Conservation (phyloP, 1,284 basidiomycete species). For the Rhodotorula glutinis region DNA sequence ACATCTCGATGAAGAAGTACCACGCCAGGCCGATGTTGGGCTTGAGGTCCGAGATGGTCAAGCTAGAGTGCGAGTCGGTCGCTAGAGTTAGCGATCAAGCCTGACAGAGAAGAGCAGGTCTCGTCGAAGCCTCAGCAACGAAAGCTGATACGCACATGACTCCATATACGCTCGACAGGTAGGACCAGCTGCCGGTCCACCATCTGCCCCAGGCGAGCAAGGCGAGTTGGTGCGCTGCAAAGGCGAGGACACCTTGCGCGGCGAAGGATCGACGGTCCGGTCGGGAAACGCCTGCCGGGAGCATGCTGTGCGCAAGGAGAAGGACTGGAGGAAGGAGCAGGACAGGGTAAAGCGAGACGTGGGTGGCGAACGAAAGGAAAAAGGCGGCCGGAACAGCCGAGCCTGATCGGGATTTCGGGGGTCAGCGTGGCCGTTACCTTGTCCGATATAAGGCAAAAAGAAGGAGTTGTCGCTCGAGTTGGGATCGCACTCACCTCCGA, state of each 20-base stretch:
- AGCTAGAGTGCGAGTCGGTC: slow-evolving; percentile 49
- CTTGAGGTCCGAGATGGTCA: slow-evolving; percentile 76
- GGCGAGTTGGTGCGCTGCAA: slow-evolving; percentile 28
- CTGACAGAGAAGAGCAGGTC: neutral
- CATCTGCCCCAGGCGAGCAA: slow-evolving; percentile 32
- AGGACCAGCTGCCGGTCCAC: slow-evolving; percentile 41
- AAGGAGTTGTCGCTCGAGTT: too few species aligned
- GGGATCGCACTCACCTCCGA: slow-evolving; percentile 57
- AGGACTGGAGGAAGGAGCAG: slow-evolving; percentile 66
- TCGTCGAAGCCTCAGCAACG: neutral
- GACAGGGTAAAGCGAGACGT: slow-evolving; percentile 67
- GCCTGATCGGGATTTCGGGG: too few species aligned
- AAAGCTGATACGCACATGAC: slow-evolving; percentile 62
- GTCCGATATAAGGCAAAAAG: too few species aligned
- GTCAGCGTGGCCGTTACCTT: too few species aligned
- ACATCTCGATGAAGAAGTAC: slow-evolving; percentile 99
- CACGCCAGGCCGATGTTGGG: slow-evolving; percentile 95
- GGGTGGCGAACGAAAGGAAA: slow-evolving; percentile 64
- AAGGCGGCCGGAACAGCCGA: slow-evolving; percentile 55
- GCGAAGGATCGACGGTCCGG: too few species aligned
- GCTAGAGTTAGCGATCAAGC: neutral
- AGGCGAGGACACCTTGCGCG: slow-evolving; percentile 9
- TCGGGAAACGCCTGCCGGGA: too few species aligned
- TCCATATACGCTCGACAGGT: slow-evolving; percentile 70
- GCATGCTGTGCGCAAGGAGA: slow-evolving; percentile 53